phyloP scores from a whole-genome alignment of 1,284 basidiomycete species.

The Singerocomus inundabilis region DNA sequence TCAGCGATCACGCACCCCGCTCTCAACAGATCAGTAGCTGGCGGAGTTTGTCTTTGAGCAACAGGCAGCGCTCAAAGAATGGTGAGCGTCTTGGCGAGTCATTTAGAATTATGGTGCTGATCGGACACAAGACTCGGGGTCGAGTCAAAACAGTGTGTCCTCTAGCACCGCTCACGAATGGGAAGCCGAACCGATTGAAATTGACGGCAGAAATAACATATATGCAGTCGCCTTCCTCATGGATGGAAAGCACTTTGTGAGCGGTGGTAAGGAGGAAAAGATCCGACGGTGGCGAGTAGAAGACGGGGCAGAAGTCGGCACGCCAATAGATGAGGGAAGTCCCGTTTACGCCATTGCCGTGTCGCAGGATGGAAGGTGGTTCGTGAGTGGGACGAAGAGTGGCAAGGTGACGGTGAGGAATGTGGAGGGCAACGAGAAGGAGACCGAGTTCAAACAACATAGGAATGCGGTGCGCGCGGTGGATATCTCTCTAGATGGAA shows the following conservation, averaged over 20 bases:
- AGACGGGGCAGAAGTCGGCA: not conserved
- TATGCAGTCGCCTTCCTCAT: not conserved
- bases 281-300: conserved; percentile 4
- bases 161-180: not conserved
- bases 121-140: not conserved
- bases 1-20: too few relatives aligned
- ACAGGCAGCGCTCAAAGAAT: not conserved
- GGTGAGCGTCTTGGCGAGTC: not conserved
- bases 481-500: conserved; percentile 2
- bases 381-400: not conserved
- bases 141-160: too few relatives aligned
- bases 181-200: too few relatives aligned
- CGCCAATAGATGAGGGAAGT: not conserved
- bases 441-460: not conserved
- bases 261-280: not conserved
- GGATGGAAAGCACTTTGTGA: not conserved
- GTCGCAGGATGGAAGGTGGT: not conserved
- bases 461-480: not conserved
- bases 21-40: too few relatives aligned
- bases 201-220: too few relatives aligned
- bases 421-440: not conserved
- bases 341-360: not conserved
- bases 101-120: not conserved
- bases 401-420: not conserved
- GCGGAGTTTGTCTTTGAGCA: not conserved